Percentiles rank a stretch among this genome's conserved stretches.
These are phyloP conservation scores for Arxiozyma slooffiae DNA, from an alignment of 1,139 yeast species.

Conservation along the genomic window DNA sequence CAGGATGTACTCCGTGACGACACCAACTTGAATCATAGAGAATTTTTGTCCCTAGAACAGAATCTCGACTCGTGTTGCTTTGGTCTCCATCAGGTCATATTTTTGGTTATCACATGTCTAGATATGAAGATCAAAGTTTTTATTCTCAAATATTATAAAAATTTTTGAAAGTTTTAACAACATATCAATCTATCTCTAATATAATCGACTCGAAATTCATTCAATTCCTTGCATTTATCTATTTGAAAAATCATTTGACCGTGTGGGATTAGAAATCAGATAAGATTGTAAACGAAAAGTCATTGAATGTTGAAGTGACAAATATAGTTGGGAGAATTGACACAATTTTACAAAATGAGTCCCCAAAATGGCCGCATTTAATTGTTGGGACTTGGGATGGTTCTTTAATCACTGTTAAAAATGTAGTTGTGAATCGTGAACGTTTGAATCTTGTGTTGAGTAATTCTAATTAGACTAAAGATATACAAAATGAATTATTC, in stretches of 20 bases:
- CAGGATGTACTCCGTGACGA: constrained; percentile 22
- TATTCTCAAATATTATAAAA: constrained; percentile 21
- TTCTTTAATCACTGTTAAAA: constrained; percentile 35
- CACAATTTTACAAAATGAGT: constrained; percentile 6
- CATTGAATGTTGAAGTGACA: constrained; percentile 22
- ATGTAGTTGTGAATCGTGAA: constrained; percentile 22
- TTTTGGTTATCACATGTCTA: constrained; percentile 49
- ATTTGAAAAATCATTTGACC: constrained; percentile 39
- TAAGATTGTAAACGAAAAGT: constrained; percentile 25
- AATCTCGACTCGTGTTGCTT: constrained; percentile 36
- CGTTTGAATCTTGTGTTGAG: not conserved
- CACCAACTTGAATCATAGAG: constrained; percentile 23
- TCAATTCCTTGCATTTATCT: constrained; percentile 47
- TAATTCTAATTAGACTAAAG: constrained; percentile 5
- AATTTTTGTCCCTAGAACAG: constrained; percentile 30
- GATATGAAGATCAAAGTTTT: constrained; percentile 28
- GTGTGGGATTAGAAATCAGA: constrained; percentile 44
- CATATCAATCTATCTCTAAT: constrained; percentile 20
- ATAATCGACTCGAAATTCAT: constrained; percentile 51
- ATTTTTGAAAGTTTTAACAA: constrained; percentile 15
- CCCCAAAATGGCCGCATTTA: constrained; percentile 22
- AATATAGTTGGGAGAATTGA: constrained; percentile 30
- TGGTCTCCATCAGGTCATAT: constrained; percentile 59
- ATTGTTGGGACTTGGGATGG: constrained; percentile 48
- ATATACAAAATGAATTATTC: constrained; percentile 13